Conservation (phyloP, 208 protist species). For the Trichomonas gallinae region DNA sequence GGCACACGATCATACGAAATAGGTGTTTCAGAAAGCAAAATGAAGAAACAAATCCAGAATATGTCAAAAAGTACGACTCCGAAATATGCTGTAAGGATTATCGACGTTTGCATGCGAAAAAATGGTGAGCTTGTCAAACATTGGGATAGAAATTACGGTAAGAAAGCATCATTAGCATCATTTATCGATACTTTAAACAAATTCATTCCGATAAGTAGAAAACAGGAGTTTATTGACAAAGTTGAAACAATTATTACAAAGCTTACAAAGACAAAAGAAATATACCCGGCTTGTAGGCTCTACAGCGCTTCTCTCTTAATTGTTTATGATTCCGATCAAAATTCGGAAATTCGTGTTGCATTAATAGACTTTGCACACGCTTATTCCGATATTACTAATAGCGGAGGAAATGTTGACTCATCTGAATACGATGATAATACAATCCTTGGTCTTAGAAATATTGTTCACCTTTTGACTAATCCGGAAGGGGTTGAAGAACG, state of each 20-base stretch:
- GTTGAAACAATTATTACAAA: not conserved
- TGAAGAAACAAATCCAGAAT: not conserved
- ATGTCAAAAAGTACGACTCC: not conserved
- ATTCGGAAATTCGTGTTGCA: not conserved
- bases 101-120: not conserved
- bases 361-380: not conserved
- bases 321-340: not conserved
- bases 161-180: not conserved
- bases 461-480: not conserved
- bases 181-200: not conserved
- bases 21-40: not conserved
- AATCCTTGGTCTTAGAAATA: not conserved
- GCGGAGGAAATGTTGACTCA: not conserved
- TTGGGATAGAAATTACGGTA: not conserved
- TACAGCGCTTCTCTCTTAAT: not conserved
- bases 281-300: not conserved
- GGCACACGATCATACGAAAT: not conserved
- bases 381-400: not conserved
- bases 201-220: not conserved
- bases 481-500: not conserved
- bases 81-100: not conserved
- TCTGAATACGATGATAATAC: not conserved
- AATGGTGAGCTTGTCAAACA: not conserved
- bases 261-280: not conserved
- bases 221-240: not conserved